Evolutionary conservation across 768 basidiomycete genomes (phyloP), one percentile per base, ranked within the genome.

Genomic region (Trametopsis cervina): DNA sequence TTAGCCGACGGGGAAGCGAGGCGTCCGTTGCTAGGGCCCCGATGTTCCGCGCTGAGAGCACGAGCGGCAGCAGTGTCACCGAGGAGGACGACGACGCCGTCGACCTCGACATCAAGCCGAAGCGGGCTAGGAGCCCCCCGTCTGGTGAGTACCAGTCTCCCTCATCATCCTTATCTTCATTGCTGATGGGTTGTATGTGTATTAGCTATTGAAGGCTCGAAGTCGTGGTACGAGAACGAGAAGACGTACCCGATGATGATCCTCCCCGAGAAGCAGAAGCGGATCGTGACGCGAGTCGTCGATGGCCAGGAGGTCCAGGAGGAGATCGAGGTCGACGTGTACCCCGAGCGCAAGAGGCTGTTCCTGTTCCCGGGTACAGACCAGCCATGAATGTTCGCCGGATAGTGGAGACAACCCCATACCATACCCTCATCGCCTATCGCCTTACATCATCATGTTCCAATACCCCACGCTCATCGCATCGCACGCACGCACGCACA

Each of bases 211-310:
- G n/a, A n/a, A n/a, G n/a, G n/a, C n/a, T n/a, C n/a, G n/a, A n/a
- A n/a, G n/a, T 80, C 85, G 2, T 86, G 83, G 84, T 85, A 84
- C 2, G 87, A 86, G 57, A 46, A 54, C 6, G 83, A 85, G 57
- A 82, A 84, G 52, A 84, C 80, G 2, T 88, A 87, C 55, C 78
- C 81, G 13, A 67, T 78, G 50, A 79, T 81, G 76, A 67, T 69
- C 51, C 65, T 75, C 29, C 77, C 75, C 38, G 73, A 73, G 66
- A 81, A 69, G 61, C 77, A 79, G 66, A 67, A 67, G 53, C 69
- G 69, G 43, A 61, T 69, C 21, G 76, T 76, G 66, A 71, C 67
- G 26, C 64, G 74, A 24, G 61, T 83, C 36, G 57, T 75, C 47
- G 66, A 72, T 33, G 73, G 73, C 47, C 69, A 79, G 54, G 73